A percentile compares a stretch with the other conserved stretches of the same genome.
Conservation (phyloP, 2,329 filamentous ascomycete species). For the Sporothrix luriei region DNA sequence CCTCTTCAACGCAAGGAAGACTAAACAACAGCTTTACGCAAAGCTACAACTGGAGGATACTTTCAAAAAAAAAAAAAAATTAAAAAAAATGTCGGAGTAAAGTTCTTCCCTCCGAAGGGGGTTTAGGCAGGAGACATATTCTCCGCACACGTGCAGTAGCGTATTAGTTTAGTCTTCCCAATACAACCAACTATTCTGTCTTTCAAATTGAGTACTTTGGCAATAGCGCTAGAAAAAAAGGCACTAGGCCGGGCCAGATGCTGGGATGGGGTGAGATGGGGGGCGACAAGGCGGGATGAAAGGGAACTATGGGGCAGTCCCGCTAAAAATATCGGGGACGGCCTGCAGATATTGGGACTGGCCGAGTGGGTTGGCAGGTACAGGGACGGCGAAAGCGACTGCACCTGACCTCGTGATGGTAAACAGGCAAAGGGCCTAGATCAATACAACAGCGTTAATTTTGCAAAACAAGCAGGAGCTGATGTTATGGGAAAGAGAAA, state of each 20-base stretch:
- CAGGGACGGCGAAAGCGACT: background rate
- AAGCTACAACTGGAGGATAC: no score
- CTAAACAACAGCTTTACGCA: no score
- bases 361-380: background rate
- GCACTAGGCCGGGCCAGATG: conserved; percentile 2
- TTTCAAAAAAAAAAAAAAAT: no score
- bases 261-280: conserved; percentile 25
- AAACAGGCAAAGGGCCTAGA: background rate
- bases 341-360: conserved; percentile 21
- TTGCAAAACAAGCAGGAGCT: conserved; percentile 1
- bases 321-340: conserved; percentile 19
- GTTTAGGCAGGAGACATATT: no score
- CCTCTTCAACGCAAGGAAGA: no score
- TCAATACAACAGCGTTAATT: background rate
- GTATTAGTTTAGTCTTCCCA: no score
- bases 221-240: conserved; percentile 2
- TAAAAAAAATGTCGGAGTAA: no score
- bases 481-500: background rate
- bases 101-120: no score
- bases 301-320: conserved; percentile 23
- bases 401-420: conserved; percentile 8
- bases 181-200: no score
- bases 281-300: conserved; percentile 19
- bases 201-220: conserved; percentile 11
- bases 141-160: no score